phyloP scores from a whole-genome alignment of 352 stramenopile genomes.

The Globisporangium radiosum region DNA sequence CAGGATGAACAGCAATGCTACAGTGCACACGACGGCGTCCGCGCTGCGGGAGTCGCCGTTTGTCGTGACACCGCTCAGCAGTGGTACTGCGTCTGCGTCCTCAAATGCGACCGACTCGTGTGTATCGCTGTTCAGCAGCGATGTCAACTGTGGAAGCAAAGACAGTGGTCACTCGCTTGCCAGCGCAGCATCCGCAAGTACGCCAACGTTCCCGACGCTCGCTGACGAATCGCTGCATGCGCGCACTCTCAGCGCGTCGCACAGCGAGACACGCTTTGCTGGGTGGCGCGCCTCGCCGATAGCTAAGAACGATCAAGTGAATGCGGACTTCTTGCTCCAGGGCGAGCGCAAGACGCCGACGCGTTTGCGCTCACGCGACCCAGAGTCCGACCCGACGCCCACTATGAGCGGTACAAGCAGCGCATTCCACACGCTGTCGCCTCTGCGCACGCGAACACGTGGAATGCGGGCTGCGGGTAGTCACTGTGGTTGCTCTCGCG shows the following conservation, averaged over 20 bases:
- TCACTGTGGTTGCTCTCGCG: slow-evolving; percentile 3
- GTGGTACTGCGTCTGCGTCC: background rate
- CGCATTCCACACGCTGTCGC: background rate
- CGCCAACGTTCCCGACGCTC: background rate
- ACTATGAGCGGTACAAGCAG: background rate
- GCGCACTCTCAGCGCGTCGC: background rate
- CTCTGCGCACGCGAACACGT: background rate
- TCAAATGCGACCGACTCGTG: background rate
- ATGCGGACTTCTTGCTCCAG: background rate
- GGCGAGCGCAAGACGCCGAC: background rate
- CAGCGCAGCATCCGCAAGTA: background rate
- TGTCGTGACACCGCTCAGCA: background rate
- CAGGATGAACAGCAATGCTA: background rate
- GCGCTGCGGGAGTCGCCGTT: background rate
- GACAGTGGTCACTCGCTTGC: background rate
- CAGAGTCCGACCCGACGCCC: background rate
- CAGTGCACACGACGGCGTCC: background rate
- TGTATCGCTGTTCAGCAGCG: background rate
- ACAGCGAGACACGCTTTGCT: background rate
- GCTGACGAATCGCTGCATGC: background rate
- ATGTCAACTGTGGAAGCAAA: background rate
- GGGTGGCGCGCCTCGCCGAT: background rate
- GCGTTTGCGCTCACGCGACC: background rate
- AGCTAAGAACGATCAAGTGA: background rate
- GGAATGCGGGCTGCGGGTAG: background rate